Evolutionary conservation across 805 yeast genomes (phyloP).

Genomic region (Kazachstania africana): DNA sequence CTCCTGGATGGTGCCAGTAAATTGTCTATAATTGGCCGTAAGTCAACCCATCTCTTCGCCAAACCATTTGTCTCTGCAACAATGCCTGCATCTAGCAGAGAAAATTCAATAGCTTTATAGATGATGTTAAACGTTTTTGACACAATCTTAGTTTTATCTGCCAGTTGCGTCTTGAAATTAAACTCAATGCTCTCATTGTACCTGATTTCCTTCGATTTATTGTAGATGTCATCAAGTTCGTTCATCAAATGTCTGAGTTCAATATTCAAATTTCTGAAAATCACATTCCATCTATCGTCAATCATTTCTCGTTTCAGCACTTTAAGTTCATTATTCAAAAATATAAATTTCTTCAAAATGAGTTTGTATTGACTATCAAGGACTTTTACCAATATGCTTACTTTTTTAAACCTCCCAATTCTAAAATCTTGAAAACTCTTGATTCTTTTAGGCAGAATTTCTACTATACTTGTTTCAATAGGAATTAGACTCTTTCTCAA

Average conservation of each 20-base stretch:
- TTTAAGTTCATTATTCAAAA: slow-evolving; percentile 31
- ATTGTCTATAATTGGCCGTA: slow-evolving; percentile 11
- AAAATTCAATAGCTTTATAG: slow-evolving; percentile 32
- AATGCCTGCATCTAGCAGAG: slow-evolving; percentile 28
- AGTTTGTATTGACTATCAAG: slow-evolving; percentile 29
- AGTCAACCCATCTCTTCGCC: slow-evolving; percentile 27
- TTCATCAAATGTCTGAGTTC: slow-evolving; percentile 27
- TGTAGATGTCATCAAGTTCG: slow-evolving; percentile 10
- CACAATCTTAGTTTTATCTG: slow-evolving; percentile 29
- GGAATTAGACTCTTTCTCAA: slow-evolving; percentile 37
- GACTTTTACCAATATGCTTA: slow-evolving; percentile 21
- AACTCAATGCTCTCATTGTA: slow-evolving; percentile 5
- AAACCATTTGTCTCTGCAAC: slow-evolving; percentile 27
- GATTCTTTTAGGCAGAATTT: slow-evolving; percentile 39
- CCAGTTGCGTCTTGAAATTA: slow-evolving; percentile 25
- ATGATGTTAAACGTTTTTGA: slow-evolving; percentile 30
- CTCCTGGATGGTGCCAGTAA: slow-evolving; percentile 3
- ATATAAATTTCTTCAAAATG: slow-evolving; percentile 31
- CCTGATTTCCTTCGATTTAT: slow-evolving; percentile 3
- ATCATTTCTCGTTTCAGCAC: slow-evolving; percentile 35
- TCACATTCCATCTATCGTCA: slow-evolving; percentile 44
- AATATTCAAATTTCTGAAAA: slow-evolving; percentile 36
- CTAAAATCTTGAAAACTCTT: slow-evolving; percentile 31
- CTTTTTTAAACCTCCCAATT: slow-evolving; percentile 13
- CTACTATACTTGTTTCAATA: slow-evolving; percentile 38